These are phyloP conservation scores for Takakia lepidozioides DNA, from an alignment of 225 moss, liverwort and hornwort genomes.

Conservation along the genomic window DNA sequence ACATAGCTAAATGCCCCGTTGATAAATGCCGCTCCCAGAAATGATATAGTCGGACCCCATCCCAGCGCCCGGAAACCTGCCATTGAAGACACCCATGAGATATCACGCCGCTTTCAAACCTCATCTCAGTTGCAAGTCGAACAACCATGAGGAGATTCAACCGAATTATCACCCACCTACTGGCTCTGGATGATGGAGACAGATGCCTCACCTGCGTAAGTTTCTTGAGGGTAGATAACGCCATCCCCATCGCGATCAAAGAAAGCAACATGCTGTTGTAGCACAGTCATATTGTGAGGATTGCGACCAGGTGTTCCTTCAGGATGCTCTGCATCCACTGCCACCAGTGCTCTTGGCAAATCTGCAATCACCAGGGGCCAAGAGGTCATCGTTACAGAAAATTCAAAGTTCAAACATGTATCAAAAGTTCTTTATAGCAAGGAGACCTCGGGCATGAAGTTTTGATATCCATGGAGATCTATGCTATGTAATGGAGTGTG, in stretches of 20 bases:
- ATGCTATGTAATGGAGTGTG: too few relatives aligned
- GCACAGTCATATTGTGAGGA: conserved; percentile 40
- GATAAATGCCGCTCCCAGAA: conserved; percentile 33
- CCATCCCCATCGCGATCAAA: conserved; percentile 40
- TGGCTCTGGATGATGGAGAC: too few relatives aligned
- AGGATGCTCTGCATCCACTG: conserved; percentile 45
- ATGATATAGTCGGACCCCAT: conserved; percentile 23
- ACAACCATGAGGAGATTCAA: too few relatives aligned
- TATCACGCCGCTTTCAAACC: too few relatives aligned
- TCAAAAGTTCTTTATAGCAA: background rate
- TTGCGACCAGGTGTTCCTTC: conserved; percentile 35
- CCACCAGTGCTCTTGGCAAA: conserved; percentile 42
- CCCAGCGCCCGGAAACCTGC: conserved; percentile 37
- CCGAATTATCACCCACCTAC: too few relatives aligned
- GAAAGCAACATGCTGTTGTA: conserved; percentile 45
- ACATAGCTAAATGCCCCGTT: conserved; percentile 34
- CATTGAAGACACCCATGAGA: background rate
- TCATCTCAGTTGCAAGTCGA: too few relatives aligned
- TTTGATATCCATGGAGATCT: background rate
- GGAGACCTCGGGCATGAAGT: background rate
- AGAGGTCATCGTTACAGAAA: too few relatives aligned
- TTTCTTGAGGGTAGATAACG: conserved; percentile 35
- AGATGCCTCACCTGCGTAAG: conserved; percentile 14
- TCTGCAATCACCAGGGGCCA: conserved; percentile 19
- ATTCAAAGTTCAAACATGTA: background rate